Percentiles rank a stretch among this genome's conserved stretches.
Conservation (phyloP, 73 alveolate species). For the Stentor roeselii region DNA sequence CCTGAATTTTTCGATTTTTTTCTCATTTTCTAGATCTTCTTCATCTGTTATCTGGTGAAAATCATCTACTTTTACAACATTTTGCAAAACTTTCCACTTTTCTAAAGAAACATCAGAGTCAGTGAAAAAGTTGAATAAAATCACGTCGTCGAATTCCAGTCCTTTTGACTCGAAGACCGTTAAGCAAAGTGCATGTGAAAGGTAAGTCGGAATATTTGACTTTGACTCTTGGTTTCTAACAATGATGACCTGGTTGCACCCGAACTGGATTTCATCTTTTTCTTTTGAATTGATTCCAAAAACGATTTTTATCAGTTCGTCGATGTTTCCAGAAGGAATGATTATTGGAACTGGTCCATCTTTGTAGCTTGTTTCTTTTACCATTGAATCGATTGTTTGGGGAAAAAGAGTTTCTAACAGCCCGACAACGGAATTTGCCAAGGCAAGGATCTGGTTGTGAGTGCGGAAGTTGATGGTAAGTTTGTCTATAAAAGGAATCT, state of each 20-base stretch:
- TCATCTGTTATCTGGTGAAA: not conserved
- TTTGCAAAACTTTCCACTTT: slow-evolving; percentile 36
- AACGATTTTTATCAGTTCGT: slow-evolving; percentile 29
- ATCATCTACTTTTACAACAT: slow-evolving; percentile 11
- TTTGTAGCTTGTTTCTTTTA: slow-evolving; percentile 58
- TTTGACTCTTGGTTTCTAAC: slow-evolving; percentile 75
- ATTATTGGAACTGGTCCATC: slow-evolving; percentile 79
- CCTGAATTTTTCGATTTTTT: not conserved
- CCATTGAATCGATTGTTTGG: slow-evolving; percentile 65
- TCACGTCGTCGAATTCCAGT: slow-evolving; percentile 91
- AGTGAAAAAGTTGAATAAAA: slow-evolving; percentile 51
- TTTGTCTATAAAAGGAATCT: slow-evolving; percentile 26
- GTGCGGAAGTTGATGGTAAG: slow-evolving; percentile 72
- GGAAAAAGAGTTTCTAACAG: slow-evolving; percentile 78
- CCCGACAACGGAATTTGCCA: slow-evolving; percentile 70
- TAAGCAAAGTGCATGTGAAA: slow-evolving; percentile 70
- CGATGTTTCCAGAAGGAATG: slow-evolving; percentile 32
- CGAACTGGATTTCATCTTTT: slow-evolving; percentile 51
- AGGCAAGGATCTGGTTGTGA: slow-evolving; percentile 66
- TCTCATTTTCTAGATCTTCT: not conserved
- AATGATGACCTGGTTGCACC: slow-evolving; percentile 77
- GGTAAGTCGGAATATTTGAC: slow-evolving; percentile 53
- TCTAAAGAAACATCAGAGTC: slow-evolving; percentile 33
- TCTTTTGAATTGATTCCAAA: slow-evolving; percentile 29
- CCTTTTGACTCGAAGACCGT: slow-evolving; percentile 92